Evolutionary conservation across 345 rosid genomes (phyloP).

Genomic region (Gossypium sturtianum): DNA sequence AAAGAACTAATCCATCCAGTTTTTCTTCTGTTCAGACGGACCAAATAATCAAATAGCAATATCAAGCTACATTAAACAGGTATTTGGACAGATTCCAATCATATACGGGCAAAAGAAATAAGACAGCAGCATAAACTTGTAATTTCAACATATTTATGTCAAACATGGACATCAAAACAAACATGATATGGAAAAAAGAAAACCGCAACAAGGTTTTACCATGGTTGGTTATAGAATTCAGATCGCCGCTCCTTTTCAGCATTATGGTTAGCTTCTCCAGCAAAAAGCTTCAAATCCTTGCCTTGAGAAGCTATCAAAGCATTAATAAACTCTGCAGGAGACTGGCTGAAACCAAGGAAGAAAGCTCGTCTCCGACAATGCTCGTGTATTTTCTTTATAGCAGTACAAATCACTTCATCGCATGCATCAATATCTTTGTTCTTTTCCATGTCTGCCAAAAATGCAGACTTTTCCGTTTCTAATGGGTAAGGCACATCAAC

Average conservation of each 20-base stretch:
- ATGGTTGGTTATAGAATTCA: slow-evolving; percentile 47
- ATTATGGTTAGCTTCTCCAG: slow-evolving; percentile 38
- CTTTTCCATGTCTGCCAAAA: slow-evolving; percentile 36
- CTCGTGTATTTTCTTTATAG: slow-evolving; percentile 45
- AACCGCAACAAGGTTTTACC: slow-evolving; percentile 23
- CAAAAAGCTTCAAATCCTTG: slow-evolving; percentile 49
- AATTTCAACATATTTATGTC: background rate
- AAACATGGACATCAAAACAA: background rate
- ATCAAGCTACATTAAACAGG: background rate
- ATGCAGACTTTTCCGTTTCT: slow-evolving; percentile 39
- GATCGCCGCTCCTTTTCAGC: slow-evolving; percentile 36
- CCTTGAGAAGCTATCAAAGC: slow-evolving; percentile 47
- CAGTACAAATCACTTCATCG: slow-evolving; percentile 35
- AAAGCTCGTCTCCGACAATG: slow-evolving; percentile 49
- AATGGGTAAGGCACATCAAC: slow-evolving; percentile 51
- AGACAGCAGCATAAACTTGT: background rate
- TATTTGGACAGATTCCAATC: background rate
- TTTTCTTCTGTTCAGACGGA: background rate
- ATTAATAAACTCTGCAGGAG: slow-evolving; percentile 52
- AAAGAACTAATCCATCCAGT: background rate
- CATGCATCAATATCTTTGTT: slow-evolving; percentile 44
- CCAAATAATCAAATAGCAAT: background rate
- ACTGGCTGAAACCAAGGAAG: slow-evolving; percentile 56
- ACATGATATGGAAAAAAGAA: background rate
- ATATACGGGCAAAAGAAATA: background rate